Base-by-base conservation (phyloP, 2,329 filamentous ascomycete genomes). In the Neophaeococcomyces aloes region DNA sequence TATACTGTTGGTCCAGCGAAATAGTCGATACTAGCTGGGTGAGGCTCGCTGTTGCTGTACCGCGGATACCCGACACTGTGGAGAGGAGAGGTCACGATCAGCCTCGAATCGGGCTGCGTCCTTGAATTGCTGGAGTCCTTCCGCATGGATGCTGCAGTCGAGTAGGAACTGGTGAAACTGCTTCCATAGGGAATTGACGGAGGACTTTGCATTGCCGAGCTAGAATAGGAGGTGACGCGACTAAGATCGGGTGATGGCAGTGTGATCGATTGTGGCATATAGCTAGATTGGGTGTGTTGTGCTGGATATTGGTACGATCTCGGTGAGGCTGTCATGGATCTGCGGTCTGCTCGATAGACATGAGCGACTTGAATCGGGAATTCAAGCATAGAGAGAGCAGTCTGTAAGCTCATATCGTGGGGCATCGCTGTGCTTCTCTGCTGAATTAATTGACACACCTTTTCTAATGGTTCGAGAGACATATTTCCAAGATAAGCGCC, bases 401-500 rank as follows among this genome's bases (percentile, higher is more conserved):
- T 75, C 56, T 79, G 75, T 32, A 74, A 63, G 19, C 77, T 74
- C 13, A 70, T 70, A 44, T 77, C 74, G 46, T 72, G 68, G 15
- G 68, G 68, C 48, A 74, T 70, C 3, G 74, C 72, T 17, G 78
- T 66, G 54, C 75, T 86, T 66, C 85, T 76, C 17, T 79, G 75
- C 51, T 81, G 72, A 21, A 94, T 75, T 29, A 84, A 78, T 37
- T 78, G 76, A 35, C 86, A 79, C 56, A 95, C 94, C 59, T 91
- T 82, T 61, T 94, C 86, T 25, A 96, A 79, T 0, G 88, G 86
- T 1, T 74, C 72, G 35, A 94, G 75, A 13, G 85, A 81, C 53
- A 94, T 71, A 53, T 80, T 83, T 37, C 83, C 84, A 55, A 89
- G 87, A 63, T 95, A 94, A 38, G 86, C 82, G 15, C 86, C 82